Evolutionary conservation across 106 monocot species (phyloP), one percentile per base, ranked within the genome.

Genomic region (Acanthochlamys bracteata): DNA sequence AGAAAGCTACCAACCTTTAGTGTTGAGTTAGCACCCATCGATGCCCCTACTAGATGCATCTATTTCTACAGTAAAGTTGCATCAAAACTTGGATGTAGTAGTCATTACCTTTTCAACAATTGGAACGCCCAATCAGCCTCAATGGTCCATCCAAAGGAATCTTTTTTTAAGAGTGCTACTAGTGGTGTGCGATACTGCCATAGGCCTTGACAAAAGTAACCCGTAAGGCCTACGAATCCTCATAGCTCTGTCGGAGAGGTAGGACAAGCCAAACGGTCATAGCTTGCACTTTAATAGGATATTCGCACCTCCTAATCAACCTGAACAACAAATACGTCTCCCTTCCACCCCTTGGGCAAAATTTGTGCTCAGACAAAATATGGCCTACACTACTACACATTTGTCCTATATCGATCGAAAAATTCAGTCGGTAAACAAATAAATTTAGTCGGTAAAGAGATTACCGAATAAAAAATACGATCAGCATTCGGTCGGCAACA

Each of bases 121-220:
- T 33, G 33, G 33, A 33, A 33, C 33, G 6, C 33, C 33, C 6
- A 6, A 33, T 33, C 33, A 3, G 33, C 33, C 6, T 33, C 33
- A 33, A 33, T 33, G 33, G 1, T 33, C 6, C 24, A 59, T 14
- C 15, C 24, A 7, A 59, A 59, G 15, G 21, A 24, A 15, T 59
- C 59, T 15, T 59, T 59, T 24, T 25, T 21, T 25, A 59, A 24
- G 11, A 59, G 26, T 10, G 15, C 24, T 21, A 24, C 25, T 7
- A 59, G 25, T 7, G 59, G 59, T 27, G 59, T 24, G 59, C 59
- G 25, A 59, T 59, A 7, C 10, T 24, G 26, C 59, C 59, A 59
- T 59, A 59, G 26, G 24, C 25, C 33, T 33, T 33, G 33, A 33
- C 25, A 24, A 59, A 59, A 59, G 15, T 59, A 59, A 10, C 59